Evolutionary conservation across 148 eudicot genomes (phyloP), one percentile per base, ranked within the genome.

Genomic region (Mesembryanthemum crystallinum): DNA sequence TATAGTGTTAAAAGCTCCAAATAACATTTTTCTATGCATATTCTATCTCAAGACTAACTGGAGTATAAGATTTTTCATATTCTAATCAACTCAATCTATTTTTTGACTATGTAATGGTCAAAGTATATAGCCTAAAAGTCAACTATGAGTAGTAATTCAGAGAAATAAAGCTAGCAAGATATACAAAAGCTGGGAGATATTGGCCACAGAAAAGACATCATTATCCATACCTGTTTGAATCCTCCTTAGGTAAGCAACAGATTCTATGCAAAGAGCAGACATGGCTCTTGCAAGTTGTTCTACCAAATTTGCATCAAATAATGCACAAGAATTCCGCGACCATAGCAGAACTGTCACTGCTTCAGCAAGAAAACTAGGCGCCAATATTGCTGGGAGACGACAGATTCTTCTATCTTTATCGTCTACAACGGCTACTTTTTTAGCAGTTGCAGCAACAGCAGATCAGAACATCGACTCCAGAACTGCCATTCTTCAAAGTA

Each of bases 401-500:
- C 12, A 75, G 45, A 64, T 80, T 66, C 76, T 80, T 1, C 58
- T 80, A 3, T 76, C 79, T 15, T 76, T 72, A 54, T 63, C 72
- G 17, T 64, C 73, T 42, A 57, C 61, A n/a, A 57, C n/a, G 10
- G n/a, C 57, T 3, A 52, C 57, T 17, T 18, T 65, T n/a, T 5
- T 76, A 45, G 62, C 73, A 47, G 80, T 87, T 43, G 77, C 72
- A 24, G 64, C 80, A 47, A 73, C 85, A 39, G 81, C 87, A 60
- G 78, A 82, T 55, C 79, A 81, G 30, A 70, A 73, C 61, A 69
- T 9, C 69, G 97, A 94, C 74, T 85, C 96, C 28, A 76, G 62
- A 71, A 90, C 89, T 49, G 88, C 90, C 71, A 89, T 94, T 84
- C 93, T 94, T 76, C 73, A 88, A 35, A 92, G 98, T 94, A 86